Conservation (phyloP, 2,329 filamentous ascomycete genomes). For the Tothia fuscella region DNA sequence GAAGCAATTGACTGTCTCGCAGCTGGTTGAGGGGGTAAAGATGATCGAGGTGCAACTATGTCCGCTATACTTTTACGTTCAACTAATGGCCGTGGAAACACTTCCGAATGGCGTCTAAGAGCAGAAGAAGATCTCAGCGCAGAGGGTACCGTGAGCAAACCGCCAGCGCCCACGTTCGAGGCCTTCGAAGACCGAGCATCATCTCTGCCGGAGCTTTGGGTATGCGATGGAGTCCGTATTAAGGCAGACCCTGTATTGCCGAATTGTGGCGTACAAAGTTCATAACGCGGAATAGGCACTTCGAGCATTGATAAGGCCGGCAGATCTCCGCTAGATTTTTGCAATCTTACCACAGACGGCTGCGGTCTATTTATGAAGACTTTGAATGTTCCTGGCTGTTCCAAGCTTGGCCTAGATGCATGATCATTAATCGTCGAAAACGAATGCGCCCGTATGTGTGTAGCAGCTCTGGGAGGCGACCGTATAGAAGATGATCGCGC, state of each 20-base stretch:
- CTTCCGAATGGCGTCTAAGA: conserved; percentile 25
- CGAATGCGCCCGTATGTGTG: conserved; percentile 50
- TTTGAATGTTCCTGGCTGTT: conserved; percentile 59
- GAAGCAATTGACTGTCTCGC: conserved; percentile 24
- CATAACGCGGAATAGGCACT: conserved; percentile 72
- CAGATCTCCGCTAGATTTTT: no score
- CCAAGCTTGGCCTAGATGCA: conserved; percentile 32
- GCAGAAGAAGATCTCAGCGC: conserved; percentile 17
- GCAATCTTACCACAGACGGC: no score
- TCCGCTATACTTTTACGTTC: conserved; percentile 26
- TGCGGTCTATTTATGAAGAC: conserved; percentile 67
- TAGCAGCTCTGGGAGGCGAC: conserved; percentile 15
- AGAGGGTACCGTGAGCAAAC: conserved; percentile 32
- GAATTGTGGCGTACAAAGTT: conserved; percentile 70
- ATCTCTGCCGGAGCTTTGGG: conserved; percentile 48
- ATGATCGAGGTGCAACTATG: conserved; percentile 21
- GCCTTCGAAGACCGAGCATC: conserved; percentile 54
- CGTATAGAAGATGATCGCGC: conserved; percentile 8
- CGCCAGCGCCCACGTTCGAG: conserved; percentile 31
- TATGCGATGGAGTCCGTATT: conserved; percentile 69
- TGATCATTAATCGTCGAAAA: conserved; percentile 66
- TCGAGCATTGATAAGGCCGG: conserved; percentile 54
- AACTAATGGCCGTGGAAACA: conserved; percentile 21
- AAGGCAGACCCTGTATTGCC: conserved; percentile 63
- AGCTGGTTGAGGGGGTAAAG: conserved; percentile 20